Base-by-base conservation (phyloP, 2,329 filamentous ascomycete genomes). In the Phialemoniopsis sp. region DNA sequence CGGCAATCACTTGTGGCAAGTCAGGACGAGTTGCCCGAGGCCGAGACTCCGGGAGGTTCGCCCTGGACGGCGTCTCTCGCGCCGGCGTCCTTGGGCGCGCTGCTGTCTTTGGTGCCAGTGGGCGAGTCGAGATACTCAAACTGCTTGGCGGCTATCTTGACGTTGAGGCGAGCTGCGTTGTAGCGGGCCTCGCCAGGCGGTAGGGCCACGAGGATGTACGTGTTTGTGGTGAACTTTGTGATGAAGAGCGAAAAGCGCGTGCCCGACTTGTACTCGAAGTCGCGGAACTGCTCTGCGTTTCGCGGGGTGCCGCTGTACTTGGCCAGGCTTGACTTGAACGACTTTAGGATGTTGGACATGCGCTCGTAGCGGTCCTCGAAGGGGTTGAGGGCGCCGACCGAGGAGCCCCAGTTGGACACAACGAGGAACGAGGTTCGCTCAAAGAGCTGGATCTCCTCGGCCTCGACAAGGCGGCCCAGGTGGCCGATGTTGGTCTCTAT, bases 321-420 rank as follows among this genome's bases (percentile, higher is more conserved):
- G 40, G 79, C 82, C 44, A 79, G 77, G 47, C 72, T 80, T 67
- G 97, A 91, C 70, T 97, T 98, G 71, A 97, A 96, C 43, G 91
- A 90, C 68, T 98, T 98, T 66, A 98, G 86, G 56, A 98, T 96
- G 62, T 95, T 97, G 46, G 86, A 93, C 57, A 98, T 87, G 51
- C 76, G 85, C 71, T 98, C 93, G 53, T 95, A 89, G 3, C 93
- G 86, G 64, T 98, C 93, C 37, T 85, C 85, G 46, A 88, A 94
- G 2, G 93, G 91, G 59, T 98, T 98, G 37, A 78, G 66, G 29
- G 76, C 73, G 33, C 89, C 89, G 45, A 84, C 74, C 14, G 79
- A 73, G 2, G 87, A 85, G 5, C 87, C 87, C 67, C 95, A 93
- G 42, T 86, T 89, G 1, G 89, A 95, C n/a, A 98, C 90, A 38